Base-by-base conservation (phyloP, 1,139 yeast species). In the Taiozyma sp. region DNA sequence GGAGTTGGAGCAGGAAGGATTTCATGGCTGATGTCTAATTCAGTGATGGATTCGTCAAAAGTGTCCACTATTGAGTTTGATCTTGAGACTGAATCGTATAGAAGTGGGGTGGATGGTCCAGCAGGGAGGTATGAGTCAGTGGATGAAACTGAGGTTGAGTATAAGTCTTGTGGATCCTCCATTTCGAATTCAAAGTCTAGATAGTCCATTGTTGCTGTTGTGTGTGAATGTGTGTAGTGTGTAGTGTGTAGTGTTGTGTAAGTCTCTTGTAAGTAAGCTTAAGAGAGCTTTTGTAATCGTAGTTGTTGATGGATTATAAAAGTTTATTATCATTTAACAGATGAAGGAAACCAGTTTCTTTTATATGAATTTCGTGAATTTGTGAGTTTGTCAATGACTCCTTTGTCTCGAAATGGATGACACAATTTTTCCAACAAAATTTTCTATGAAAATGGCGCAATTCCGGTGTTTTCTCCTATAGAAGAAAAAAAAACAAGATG, bases 81-180 rank as follows among this genome's bases (percentile, higher is more conserved):
- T 49, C 62, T 51, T 28, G 56, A 41, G n/a, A 51, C 51, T 13
- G 63, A 58, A 34, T 60, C 61, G 48, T 59, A 61, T 38, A 61
- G 47, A 13, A 59, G 50, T 9, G 63, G 64, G 16, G 62, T 58
- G 24, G 51, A 48, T 7, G 55, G 56, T 45, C 58, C 62, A 13
- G 51, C 49, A 4, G 45, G 30, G 16, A 39, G 29, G 13, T 47
- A 8, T 6, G 53, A 45, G 6, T 30, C 41, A 29, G 51, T 51
- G 6, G 53, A 51, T 4, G 49, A 44, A 24, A 46, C 27, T 4
- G 51, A 43, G 32, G 48, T 46, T 5, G 48, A 43, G 44, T 48
- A 48, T 16, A 46, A 43, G 32, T 29, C 32, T 30, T 40, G 45
- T 22, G 27, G 41, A 19, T 46, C 49, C 16, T 48, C 48, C 27